Evolutionary conservation across 148 eudicot genomes (phyloP), one percentile per base, ranked within the genome.

Genomic region (Beta vulgaris): DNA sequence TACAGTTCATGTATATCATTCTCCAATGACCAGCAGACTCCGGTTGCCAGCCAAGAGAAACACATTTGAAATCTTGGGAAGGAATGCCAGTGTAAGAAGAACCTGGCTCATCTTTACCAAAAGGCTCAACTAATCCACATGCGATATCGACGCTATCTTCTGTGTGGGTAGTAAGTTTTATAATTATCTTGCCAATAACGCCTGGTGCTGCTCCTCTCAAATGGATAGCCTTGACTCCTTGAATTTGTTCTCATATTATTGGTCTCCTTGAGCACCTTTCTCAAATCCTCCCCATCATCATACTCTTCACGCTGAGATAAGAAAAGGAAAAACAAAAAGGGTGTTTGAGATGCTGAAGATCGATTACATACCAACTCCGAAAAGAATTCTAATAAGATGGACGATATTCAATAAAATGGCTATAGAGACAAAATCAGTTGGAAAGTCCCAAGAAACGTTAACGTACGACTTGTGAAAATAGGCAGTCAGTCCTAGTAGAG

Each of bases 281-380:
- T 89, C 80, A 86, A 66, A 48, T 87, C 98, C 82, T 91, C 97
- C 73, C 81, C 86, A 65, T 76, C 80, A 81, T 93, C 92, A 77
- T 93, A 93, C 77, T 86, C 87, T 40, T 88, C 85, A 3, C 98
- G 86, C 98, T 93, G 94, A 78, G 77, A 57, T n/a, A 8, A 32
- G 36, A 75, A 37, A 3, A 67, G 29, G 31, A 12, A 19, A 13
- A n/a, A n/a, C n/a, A n/a, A n/a, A 2, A 58, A 16, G 25, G n/a
- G 23, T 18, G 15, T 0, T 18, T 54, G 40, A 25, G 58, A 69
- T 26, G 23, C 36, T 0, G n/a, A 40, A 36, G 35, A 12, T 18
- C 36, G 66, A 21, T 23, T 21, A 32, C 15, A 32, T 58, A 26
- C 74, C 31, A 49, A 49, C 26, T 25, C 13, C 25, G 35, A 58